Evolutionary conservation across 768 basidiomycete genomes (phyloP).

Genomic region (Naematelia encephala): DNA sequence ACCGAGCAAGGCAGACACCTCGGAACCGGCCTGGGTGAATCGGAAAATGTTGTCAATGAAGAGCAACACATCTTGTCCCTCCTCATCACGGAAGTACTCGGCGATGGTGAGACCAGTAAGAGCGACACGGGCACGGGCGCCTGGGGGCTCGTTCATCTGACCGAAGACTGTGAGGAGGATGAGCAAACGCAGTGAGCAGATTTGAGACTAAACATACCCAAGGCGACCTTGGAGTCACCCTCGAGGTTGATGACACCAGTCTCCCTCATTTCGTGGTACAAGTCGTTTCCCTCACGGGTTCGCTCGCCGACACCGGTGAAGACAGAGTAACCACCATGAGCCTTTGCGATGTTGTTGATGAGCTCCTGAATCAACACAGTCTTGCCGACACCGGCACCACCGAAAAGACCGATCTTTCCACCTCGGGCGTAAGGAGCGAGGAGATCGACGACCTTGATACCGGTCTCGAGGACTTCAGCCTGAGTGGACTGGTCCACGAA

Average conservation of each 20-base stretch:
- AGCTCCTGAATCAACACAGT: constrained; percentile 99
- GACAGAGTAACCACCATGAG: constrained; percentile 99
- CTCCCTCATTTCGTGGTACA: constrained; percentile 80
- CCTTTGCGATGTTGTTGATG: constrained; percentile 99
- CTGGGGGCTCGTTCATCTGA: constrained; percentile 99
- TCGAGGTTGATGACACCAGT: constrained; percentile 99
- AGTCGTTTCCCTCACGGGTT: constrained; percentile 98
- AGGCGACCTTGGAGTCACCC: constrained; percentile 99
- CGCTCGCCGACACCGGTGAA: constrained; percentile 99
- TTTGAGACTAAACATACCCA: constrained; percentile 48
- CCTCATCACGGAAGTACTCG: constrained; percentile 99
- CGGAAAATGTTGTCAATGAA: constrained; percentile 99
- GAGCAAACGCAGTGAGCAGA: constrained; percentile 1
- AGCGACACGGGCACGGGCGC: constrained; percentile 99
- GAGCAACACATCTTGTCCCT: constrained; percentile 99
- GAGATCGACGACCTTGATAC: constrained; percentile 99
- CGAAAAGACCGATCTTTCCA: constrained; percentile 99
- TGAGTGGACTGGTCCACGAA: constrained; percentile 99
- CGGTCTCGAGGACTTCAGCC: constrained; percentile 97
- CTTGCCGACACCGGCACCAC: constrained; percentile 99
- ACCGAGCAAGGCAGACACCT: constrained; percentile 98
- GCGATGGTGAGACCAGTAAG: constrained; percentile 98
- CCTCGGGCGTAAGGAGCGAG: constrained; percentile 99
- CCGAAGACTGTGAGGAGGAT: constrained; percentile 71
- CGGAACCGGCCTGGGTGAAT: constrained; percentile 99